Percentiles rank a stretch among this genome's conserved stretches.
These are phyloP conservation scores for Paramyrothecium sp. DNA, from an alignment of 2,329 filamentous ascomycete species.

Conservation along the genomic window DNA sequence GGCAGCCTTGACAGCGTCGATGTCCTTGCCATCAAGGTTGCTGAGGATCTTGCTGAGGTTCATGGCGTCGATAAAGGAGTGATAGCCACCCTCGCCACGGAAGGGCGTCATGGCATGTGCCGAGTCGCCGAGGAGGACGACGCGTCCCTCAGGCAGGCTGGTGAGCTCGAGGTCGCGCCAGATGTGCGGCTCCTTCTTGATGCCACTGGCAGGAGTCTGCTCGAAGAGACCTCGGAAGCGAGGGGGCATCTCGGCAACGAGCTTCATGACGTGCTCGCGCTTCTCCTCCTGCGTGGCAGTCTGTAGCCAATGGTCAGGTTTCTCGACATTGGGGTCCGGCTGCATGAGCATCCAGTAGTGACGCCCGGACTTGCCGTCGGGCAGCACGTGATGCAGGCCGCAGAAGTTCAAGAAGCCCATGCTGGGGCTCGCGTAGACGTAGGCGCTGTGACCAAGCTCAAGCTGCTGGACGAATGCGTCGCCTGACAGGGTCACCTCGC, in stretches of 20 bases:
- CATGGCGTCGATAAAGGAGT: slow-evolving; percentile 37
- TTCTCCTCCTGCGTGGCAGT: slow-evolving; percentile 9
- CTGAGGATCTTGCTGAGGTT: slow-evolving; percentile 21
- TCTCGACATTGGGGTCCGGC: slow-evolving; percentile 18
- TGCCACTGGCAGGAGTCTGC: slow-evolving; percentile 12
- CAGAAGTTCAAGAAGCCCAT: slow-evolving; percentile 13
- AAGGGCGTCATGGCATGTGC: slow-evolving; percentile 27
- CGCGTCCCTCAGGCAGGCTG: slow-evolving; percentile 27
- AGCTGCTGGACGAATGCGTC: slow-evolving; percentile 27
- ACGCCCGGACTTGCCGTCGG: slow-evolving; percentile 15
- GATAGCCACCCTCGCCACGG: slow-evolving; percentile 40
- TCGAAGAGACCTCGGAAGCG: slow-evolving; percentile 18
- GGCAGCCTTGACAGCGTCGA: background rate
- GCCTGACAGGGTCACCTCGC: slow-evolving; percentile 21
- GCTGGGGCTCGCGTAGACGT: slow-evolving; percentile 10
- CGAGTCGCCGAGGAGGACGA: slow-evolving; percentile 42
- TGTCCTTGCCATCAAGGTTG: slow-evolving; percentile 5
- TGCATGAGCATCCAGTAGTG: slow-evolving; percentile 25
- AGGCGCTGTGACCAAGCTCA: slow-evolving; percentile 27
- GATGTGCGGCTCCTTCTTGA: slow-evolving; percentile 4
- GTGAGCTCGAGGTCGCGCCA: slow-evolving; percentile 24
- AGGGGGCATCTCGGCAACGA: slow-evolving; percentile 5
- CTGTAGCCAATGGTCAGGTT: slow-evolving; percentile 29
- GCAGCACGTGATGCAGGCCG: slow-evolving; percentile 18
- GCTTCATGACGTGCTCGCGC: slow-evolving; percentile 5